Base-by-base conservation (phyloP, 179 eudicot species). In the Patellifolia procumbens region DNA sequence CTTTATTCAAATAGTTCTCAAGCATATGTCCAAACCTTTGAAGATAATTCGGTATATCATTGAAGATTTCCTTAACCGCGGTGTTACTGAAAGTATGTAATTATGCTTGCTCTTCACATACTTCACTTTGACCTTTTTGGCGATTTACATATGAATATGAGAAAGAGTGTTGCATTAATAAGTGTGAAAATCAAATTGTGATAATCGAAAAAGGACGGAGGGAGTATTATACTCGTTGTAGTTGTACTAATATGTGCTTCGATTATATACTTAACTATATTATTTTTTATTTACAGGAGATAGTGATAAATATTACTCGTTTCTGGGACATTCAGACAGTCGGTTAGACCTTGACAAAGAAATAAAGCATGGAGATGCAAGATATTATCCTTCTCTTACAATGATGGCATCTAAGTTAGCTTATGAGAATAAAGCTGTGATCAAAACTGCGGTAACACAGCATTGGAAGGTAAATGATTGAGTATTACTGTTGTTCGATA, bases 391-490 rank as follows among this genome's bases (percentile, higher is more conserved):
- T n/a, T 31, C 76, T 22, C 81, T 81, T 55, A 11, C 84, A 0
- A 63, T 81, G 34, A 77, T 81, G 84, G 84, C 84, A 3, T 74
- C 84, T 29, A 81, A 81, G 76, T 28, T 81, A 12, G 59, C 76
- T 52, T 81, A 81, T 61, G 84, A 81, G 73, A 81, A 77, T 26
- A 22, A 19, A 16, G 34, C 20, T 32, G 53, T 81, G 29, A 17
- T 81, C 24, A 43, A 69, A 10, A 31, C 48, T 2, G 73, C 75
- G 1, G 68, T 81, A 31, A 45, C 79, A 17, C 1, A 45, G 29
- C 49, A 34, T 15, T 88, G 91, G 91, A 75, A 88, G 87, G 89
- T 86, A 2, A 9, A 17, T 19, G 5, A 17, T 16, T n/a, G n/a
- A n/a, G n/a, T n/a, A n/a, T n/a, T n/a, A n/a, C n/a, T n/a, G n/a